Evolutionary conservation across 768 basidiomycete genomes (phyloP).

Genomic region (Russula vinacea): DNA sequence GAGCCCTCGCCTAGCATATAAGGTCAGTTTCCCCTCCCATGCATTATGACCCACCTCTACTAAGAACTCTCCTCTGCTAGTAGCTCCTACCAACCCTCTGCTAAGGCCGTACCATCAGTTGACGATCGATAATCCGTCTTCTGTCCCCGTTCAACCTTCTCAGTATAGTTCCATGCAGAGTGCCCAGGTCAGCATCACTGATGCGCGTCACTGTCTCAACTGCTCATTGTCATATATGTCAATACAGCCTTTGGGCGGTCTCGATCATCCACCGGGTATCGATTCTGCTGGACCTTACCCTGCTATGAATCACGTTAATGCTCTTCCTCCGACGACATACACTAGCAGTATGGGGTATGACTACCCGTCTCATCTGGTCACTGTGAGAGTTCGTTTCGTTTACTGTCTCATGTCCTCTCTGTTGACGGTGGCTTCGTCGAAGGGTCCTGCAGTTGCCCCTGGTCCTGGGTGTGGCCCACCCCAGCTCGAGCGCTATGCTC

Average conservation of each 20-base stretch:
- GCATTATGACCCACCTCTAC: no score
- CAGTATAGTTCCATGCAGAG: not conserved
- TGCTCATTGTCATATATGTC: not conserved
- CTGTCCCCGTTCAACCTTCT: not conserved
- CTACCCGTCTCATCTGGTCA: not conserved
- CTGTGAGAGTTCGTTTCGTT: not conserved
- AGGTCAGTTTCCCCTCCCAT: no score
- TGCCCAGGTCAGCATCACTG: not conserved
- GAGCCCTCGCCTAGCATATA: conserved; percentile 20
- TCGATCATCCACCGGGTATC: no score
- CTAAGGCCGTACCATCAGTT: not conserved
- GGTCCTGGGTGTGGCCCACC: no score
- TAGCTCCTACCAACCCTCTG: not conserved
- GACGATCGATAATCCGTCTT: not conserved
- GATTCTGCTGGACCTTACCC: not conserved
- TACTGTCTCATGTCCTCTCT: not conserved
- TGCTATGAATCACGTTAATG: not conserved
- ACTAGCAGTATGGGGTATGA: not conserved
- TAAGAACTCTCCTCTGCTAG: no score
- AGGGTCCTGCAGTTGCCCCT: not conserved
- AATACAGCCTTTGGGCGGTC: not conserved
- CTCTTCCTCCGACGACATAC: no score
- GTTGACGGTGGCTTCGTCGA: not conserved
- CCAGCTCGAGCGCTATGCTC: not conserved
- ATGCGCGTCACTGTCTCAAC: not conserved